Evolutionary conservation across 192 early-diverging fungal genomes (phyloP).

Genomic region (Umbelopsis isabellina): DNA sequence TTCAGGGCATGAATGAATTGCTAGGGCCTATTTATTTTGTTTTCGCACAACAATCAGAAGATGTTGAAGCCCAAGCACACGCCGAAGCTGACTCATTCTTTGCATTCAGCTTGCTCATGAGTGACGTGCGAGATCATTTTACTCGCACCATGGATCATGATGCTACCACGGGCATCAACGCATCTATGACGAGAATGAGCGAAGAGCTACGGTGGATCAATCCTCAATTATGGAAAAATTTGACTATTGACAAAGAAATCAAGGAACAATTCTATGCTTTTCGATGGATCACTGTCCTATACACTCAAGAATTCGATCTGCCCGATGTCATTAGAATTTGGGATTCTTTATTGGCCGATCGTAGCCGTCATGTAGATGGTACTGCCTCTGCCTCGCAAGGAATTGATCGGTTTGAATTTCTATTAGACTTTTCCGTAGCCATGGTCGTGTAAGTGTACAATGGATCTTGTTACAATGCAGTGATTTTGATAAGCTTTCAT

Average conservation of each 20-base stretch:
- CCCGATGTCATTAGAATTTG: slow-evolving; percentile 80
- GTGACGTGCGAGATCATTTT: slow-evolving; percentile 80
- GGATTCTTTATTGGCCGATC: slow-evolving; percentile 79
- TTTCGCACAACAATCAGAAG: slow-evolving; percentile 58
- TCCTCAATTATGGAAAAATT: slow-evolving; percentile 60
- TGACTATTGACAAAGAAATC: slow-evolving; percentile 63
- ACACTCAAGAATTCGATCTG: slow-evolving; percentile 74
- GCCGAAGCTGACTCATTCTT: slow-evolving; percentile 84
- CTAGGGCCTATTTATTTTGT: slow-evolving; percentile 82
- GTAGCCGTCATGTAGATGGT: slow-evolving; percentile 45
- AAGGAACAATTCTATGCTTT: slow-evolving; percentile 78
- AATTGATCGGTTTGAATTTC: slow-evolving; percentile 59
- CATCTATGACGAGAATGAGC: slow-evolving; percentile 64
- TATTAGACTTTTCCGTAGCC: slow-evolving; percentile 74
- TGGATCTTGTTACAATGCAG: neutral
- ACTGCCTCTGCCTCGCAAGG: slow-evolving; percentile 38
- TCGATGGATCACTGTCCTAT: slow-evolving; percentile 79
- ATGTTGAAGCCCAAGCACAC: slow-evolving; percentile 51
- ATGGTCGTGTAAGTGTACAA: slow-evolving; percentile 65
- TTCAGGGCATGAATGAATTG: slow-evolving; percentile 91
- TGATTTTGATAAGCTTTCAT: no score
- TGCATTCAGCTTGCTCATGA: slow-evolving; percentile 71
- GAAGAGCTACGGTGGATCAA: slow-evolving; percentile 57
- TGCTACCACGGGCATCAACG: slow-evolving; percentile 57
- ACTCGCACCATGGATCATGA: slow-evolving; percentile 70